Percentiles rank a stretch among this genome's conserved stretches.
phyloP scores from a whole-genome alignment of 2,329 filamentous ascomycete genomes.

The Elsinoe perseae region DNA sequence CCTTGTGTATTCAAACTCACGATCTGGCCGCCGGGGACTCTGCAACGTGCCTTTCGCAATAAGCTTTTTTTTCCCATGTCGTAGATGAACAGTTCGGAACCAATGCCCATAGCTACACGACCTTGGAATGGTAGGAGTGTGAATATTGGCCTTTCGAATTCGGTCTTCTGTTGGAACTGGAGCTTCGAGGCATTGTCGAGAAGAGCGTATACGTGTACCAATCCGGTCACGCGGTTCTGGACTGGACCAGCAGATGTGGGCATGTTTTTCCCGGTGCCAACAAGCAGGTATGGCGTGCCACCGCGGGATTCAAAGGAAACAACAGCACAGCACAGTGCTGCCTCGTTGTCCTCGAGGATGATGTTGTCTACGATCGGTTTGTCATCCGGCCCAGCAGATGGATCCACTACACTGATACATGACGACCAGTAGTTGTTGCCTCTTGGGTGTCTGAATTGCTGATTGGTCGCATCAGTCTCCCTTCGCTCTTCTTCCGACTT shows the following conservation, averaged over 20 bases:
- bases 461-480: conserved; percentile 58
- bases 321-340: conserved; percentile 75
- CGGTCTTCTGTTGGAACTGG: conserved; percentile 94
- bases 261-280: conserved; percentile 91
- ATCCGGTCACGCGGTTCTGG: conserved; percentile 46
- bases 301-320: conserved; percentile 85
- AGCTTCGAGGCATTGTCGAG: conserved; percentile 78
- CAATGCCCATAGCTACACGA: conserved; percentile 75
- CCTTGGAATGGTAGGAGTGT: conserved; percentile 94
- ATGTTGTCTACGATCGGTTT: conserved; percentile 59
- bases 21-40: conserved; percentile 53
- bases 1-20: conserved; percentile 84
- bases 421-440: conserved; percentile 87
- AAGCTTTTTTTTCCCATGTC: conserved; percentile 90
- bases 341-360: conserved; percentile 82
- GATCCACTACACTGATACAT: conserved; percentile 87
- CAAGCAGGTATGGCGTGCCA: conserved; percentile 81
- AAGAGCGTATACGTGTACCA: conserved; percentile 87
- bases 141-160: conserved; percentile 78
- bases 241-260: conserved; percentile 16
- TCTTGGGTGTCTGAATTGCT: conserved; percentile 82
- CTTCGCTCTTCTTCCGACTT: conserved; percentile 55
- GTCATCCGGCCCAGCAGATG: conserved; percentile 48
- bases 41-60: conserved; percentile 64
- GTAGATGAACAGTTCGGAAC: conserved; percentile 74